Conservation (phyloP, 305 asterid genomes). For the Fraxinus albicans region DNA sequence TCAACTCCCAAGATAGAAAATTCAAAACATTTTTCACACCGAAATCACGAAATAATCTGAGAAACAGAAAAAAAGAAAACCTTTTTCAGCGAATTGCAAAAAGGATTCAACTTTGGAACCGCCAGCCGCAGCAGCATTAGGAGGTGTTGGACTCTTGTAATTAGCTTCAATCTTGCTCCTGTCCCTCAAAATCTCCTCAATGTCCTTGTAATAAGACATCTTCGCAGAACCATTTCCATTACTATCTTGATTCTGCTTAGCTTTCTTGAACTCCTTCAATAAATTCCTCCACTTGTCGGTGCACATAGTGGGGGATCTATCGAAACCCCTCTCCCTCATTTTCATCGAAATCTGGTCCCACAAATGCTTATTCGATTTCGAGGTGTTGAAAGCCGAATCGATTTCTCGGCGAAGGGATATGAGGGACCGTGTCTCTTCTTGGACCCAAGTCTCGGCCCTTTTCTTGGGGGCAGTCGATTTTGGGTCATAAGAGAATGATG, state of each 20-base stretch:
- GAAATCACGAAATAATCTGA: not conserved
- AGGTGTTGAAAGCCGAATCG: constrained; percentile 74
- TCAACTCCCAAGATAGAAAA: not conserved
- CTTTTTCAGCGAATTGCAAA: constrained; percentile 71
- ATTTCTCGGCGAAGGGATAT: constrained; percentile 70
- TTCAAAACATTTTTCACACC: not conserved
- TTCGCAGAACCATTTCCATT: constrained; percentile 48
- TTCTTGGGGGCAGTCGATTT: constrained; percentile 52
- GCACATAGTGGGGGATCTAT: constrained; percentile 92
- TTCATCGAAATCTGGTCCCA: constrained; percentile 89
- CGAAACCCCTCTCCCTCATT: constrained; percentile 94
- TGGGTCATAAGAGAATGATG: constrained; percentile 38
- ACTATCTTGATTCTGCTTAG: constrained; percentile 40
- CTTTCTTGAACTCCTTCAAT: constrained; percentile 69
- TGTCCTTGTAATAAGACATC: constrained; percentile 65
- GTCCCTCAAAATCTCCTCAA: constrained; percentile 71
- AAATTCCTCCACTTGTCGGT: constrained; percentile 90
- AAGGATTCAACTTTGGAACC: constrained; percentile 57
- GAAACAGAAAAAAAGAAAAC: constrained; percentile 21
- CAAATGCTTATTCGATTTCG: constrained; percentile 83
- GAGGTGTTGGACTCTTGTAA: constrained; percentile 38
- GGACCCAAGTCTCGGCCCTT: constrained; percentile 94
- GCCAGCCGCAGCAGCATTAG: constrained; percentile 21
- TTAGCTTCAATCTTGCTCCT: constrained; percentile 50
- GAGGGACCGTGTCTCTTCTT: constrained; percentile 72